Base-by-base conservation (phyloP, 768 basidiomycete species). In the Tulasnella sp. region DNA sequence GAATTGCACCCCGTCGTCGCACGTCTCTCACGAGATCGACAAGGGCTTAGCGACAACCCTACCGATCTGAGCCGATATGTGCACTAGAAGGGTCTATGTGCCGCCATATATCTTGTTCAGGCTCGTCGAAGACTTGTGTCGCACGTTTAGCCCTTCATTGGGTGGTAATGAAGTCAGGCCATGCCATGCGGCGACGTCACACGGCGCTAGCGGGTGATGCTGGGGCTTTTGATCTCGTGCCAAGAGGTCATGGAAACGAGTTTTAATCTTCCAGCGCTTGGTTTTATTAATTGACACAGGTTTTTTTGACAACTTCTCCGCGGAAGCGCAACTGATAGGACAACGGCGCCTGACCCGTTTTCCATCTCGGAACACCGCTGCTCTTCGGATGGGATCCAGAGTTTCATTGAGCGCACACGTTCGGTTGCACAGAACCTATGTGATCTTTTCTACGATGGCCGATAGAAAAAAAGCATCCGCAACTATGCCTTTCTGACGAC, bases 301-400 rank as follows among this genome's bases (percentile, higher is more conserved):
- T 25, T 14, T 42, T 42, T 17, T 29, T 12, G 58, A 64, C 11
- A 25, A 7, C 25, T 64, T 64, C 58, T 34, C 31, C 31, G 15
- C 25, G 29, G 58, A 64, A 64, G 58, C 25, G 31, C 29, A 34
- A 64, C 29, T 34, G 58, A 64, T 25, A 64, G 22, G 58, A n/a
- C 31, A 4, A 25, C 58, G 58, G 58, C 58, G 58, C 58, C 31
- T 64, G 58, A 34, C 58, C 42, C 58, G 58, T 25, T 64, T 64
- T 64, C 58, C 58, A 64, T 64, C 58, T 64, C 58, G 58, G 58
- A 64, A 64, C 58, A 64, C 58, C 58, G 58, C n/a, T n/a, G n/a
- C 58, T 64, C 29, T 34, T 64, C 25, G 31, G 31, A 25, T 64
- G 11, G 6, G 0, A n/a, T n/a, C n/a, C n/a, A n/a, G n/a, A n/a